Evolutionary conservation across 192 early-diverging fungal species (phyloP).

Genomic region (Backusella westeae): DNA sequence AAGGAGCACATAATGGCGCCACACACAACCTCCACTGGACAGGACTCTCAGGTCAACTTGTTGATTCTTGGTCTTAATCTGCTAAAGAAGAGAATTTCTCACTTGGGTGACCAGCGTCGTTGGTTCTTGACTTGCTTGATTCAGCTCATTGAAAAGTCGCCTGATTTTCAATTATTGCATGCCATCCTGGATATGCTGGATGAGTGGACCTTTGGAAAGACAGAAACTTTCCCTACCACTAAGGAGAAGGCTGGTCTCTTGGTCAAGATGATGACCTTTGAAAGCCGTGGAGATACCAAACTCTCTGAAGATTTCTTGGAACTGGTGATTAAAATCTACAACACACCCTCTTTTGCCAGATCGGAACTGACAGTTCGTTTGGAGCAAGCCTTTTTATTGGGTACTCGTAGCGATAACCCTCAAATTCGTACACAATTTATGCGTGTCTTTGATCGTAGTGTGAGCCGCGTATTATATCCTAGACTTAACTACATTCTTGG

Average conservation of each 20-base stretch:
- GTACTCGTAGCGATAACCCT: slow-evolving; percentile 80
- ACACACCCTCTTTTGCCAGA: slow-evolving; percentile 72
- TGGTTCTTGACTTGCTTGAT: slow-evolving; percentile 79
- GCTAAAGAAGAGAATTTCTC: slow-evolving; percentile 59
- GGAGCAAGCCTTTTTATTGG: slow-evolving; percentile 93
- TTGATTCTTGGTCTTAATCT: slow-evolving; percentile 54
- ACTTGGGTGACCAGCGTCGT: slow-evolving; percentile 83
- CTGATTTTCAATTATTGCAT: slow-evolving; percentile 68
- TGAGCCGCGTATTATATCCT: slow-evolving; percentile 63
- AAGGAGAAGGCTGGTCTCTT: slow-evolving; percentile 96
- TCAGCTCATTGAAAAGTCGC: slow-evolving; percentile 82
- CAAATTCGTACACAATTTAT: slow-evolving; percentile 78
- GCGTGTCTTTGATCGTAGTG: slow-evolving; percentile 77
- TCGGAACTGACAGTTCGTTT: slow-evolving; percentile 91
- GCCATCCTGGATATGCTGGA: slow-evolving; percentile 80
- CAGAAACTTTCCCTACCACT: slow-evolving; percentile 89
- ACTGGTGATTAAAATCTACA: slow-evolving; percentile 92
- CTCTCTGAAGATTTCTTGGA: slow-evolving; percentile 84
- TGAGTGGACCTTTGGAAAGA: slow-evolving; percentile 82
- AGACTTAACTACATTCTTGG: slow-evolving; percentile 88
- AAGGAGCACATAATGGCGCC: slow-evolving; percentile 72
- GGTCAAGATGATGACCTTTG: slow-evolving; percentile 87
- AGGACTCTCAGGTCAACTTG: slow-evolving; percentile 51
- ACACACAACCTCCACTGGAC: slow-evolving; percentile 31
- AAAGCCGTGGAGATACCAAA: slow-evolving; percentile 62